Evolutionary conservation across 2,329 filamentous ascomycete genomes (phyloP).

Genomic region (Hymenoscyphus salicellus): DNA sequence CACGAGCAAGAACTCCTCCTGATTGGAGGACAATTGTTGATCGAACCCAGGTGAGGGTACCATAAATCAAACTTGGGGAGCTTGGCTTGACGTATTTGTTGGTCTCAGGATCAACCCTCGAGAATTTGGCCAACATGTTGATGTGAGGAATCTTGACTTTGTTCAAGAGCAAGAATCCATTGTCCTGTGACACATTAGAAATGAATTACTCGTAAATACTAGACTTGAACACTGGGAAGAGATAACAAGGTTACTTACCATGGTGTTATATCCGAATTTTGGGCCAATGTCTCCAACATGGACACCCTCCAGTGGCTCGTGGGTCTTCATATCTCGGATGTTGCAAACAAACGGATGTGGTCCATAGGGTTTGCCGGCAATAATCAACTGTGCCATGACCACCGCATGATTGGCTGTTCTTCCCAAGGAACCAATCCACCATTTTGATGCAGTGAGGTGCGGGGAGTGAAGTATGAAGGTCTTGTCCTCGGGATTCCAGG

Average conservation of each 20-base stretch:
- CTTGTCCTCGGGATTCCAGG: conserved; percentile 70
- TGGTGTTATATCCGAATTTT: conserved; percentile 43
- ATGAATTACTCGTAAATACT: background rate
- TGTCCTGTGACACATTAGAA: conserved; percentile 47
- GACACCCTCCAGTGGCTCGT: conserved; percentile 64
- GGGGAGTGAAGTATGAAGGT: conserved; percentile 74
- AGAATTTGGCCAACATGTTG: conserved; percentile 72
- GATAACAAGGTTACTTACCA: conserved; percentile 40
- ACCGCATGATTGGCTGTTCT: conserved; percentile 73
- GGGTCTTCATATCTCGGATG: conserved; percentile 67
- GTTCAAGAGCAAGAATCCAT: conserved; percentile 76
- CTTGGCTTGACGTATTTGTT: conserved; percentile 66
- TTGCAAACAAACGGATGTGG: conserved; percentile 78
- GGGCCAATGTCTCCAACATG: conserved; percentile 79
- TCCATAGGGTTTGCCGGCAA: conserved; percentile 65
- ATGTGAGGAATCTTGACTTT: conserved; percentile 71
- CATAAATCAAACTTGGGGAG: conserved; percentile 67
- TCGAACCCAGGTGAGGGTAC: conserved; percentile 73
- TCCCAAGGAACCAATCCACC: conserved; percentile 80
- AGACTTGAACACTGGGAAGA: background rate
- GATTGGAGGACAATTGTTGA: conserved; percentile 72
- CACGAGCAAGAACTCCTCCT: conserved; percentile 67
- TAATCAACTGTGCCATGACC: conserved; percentile 73
- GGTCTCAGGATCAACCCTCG: conserved; percentile 64
- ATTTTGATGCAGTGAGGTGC: conserved; percentile 72